Evolutionary conservation across 371 early-diverging fungal species (phyloP).

Genomic region (Lichtheimia corymbifera): DNA sequence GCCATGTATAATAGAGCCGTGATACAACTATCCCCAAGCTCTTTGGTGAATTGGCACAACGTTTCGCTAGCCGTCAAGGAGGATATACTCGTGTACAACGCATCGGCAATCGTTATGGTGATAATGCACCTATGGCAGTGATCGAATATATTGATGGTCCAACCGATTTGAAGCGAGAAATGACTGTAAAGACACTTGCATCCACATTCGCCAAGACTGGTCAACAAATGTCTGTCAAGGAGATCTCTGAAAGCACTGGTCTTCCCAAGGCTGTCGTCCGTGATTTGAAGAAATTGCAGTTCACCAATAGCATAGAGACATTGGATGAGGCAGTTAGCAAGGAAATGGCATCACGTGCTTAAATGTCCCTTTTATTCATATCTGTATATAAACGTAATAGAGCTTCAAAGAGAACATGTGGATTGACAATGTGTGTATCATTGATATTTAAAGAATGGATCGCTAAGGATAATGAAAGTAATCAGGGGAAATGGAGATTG

Average conservation of each 20-base stretch:
- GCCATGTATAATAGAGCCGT: slow-evolving; percentile 59
- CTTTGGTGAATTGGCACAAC: slow-evolving; percentile 80
- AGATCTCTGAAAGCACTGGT: slow-evolving; percentile 24
- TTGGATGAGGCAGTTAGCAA: slow-evolving; percentile 9
- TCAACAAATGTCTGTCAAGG: slow-evolving; percentile 27
- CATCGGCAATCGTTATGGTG: slow-evolving; percentile 80
- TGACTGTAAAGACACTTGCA: slow-evolving; percentile 54
- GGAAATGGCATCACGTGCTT: slow-evolving; percentile 10
- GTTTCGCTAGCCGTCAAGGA: slow-evolving; percentile 80
- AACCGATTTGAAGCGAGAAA: slow-evolving; percentile 56
- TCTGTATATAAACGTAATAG: background rate
- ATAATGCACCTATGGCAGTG: slow-evolving; percentile 90
- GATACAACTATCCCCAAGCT: slow-evolving; percentile 80
- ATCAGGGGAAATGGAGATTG: background rate
- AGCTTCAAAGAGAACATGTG: too few relatives aligned
- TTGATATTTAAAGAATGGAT: background rate
- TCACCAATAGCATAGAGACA: slow-evolving; percentile 28
- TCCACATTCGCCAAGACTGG: slow-evolving; percentile 19
- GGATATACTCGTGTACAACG: slow-evolving; percentile 91
- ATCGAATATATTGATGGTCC: slow-evolving; percentile 81
- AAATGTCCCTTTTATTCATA: background rate
- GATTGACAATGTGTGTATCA: too few relatives aligned
- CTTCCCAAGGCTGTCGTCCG: slow-evolving; percentile 37
- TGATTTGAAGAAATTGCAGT: slow-evolving; percentile 46
- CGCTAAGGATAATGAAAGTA: background rate